Evolutionary conservation across 2,329 filamentous ascomycete genomes (phyloP).

Genomic region (Trichoderma guizhouense): DNA sequence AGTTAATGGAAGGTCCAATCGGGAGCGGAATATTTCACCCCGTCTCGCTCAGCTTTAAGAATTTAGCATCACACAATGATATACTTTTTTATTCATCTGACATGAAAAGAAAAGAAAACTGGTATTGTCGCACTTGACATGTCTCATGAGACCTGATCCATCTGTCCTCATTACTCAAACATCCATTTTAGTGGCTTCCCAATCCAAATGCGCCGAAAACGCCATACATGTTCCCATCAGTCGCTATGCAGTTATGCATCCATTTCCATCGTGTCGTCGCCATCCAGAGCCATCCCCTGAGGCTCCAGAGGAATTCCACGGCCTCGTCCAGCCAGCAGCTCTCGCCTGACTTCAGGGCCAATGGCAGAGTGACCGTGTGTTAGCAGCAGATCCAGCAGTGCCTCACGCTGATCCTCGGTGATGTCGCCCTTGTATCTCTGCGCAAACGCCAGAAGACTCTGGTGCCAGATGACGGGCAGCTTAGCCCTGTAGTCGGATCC

Average conservation of each 20-base stretch:
- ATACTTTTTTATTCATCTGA: not conserved
- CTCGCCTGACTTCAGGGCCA: constrained; percentile 84
- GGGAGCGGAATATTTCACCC: not conserved
- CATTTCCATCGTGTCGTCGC: constrained; percentile 90
- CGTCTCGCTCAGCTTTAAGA: too few species aligned
- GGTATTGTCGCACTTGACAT: not conserved
- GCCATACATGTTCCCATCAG: constrained; percentile 22
- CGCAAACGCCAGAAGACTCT: constrained; percentile 86
- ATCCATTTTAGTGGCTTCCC: constrained; percentile 5
- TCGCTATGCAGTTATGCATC: constrained; percentile 37
- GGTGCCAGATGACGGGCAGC: constrained; percentile 93
- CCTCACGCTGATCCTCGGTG: constrained; percentile 90
- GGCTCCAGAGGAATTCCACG: constrained; percentile 68
- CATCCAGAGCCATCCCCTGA: constrained; percentile 56
- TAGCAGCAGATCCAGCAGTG: constrained; percentile 80
- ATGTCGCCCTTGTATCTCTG: constrained; percentile 95
- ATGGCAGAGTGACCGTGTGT: constrained; percentile 83
- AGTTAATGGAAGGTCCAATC: not conserved
- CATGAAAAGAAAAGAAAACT: not conserved
- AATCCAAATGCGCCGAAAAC: constrained; percentile 21
- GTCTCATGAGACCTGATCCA: not conserved
- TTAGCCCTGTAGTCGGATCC: constrained; percentile 56
- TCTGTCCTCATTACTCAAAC: not conserved
- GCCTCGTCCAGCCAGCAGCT: constrained; percentile 82
- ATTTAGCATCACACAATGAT: not conserved